A percentile compares a stretch with the other conserved stretches of the same genome.
Evolutionary conservation across 192 early-diverging fungal species (phyloP).

Genomic region (Backusella tarrabulga): DNA sequence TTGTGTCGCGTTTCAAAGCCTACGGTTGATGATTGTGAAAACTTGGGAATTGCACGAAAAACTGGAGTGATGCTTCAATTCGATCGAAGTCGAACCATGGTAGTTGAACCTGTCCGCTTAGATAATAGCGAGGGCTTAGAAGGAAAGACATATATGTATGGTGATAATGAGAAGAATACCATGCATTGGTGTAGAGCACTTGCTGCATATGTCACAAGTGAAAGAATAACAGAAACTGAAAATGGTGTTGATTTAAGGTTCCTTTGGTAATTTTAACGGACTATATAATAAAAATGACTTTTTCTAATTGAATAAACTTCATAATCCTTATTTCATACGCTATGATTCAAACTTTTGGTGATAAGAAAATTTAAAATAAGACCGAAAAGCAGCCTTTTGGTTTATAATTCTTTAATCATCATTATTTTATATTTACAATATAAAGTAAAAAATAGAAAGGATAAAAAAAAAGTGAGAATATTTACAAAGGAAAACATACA

Average conservation of each 20-base stretch:
- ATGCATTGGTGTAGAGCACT: slow-evolving; percentile 12
- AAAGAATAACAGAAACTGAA: slow-evolving; percentile 2
- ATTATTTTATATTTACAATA: slow-evolving; percentile 6
- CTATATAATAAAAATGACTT: neutral
- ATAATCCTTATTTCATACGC: neutral
- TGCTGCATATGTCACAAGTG: neutral
- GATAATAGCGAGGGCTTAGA: neutral
- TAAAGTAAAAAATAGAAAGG: neutral
- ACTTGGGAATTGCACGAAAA: slow-evolving; percentile 7
- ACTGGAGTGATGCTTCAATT: slow-evolving; percentile 6
- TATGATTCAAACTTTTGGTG: no score
- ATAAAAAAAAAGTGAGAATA: neutral
- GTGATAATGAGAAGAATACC: slow-evolving; percentile 8
- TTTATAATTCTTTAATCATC: neutral
- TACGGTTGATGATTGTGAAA: slow-evolving; percentile 13
- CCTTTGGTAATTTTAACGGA: slow-evolving; percentile 1
- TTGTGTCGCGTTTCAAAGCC: slow-evolving; percentile 1
- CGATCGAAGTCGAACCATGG: neutral
- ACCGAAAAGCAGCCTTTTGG: no score
- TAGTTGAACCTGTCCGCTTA: neutral
- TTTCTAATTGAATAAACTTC: neutral
- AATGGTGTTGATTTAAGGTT: slow-evolving; percentile 10
- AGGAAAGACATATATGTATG: slow-evolving; percentile 8
- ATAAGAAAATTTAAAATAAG: no score
- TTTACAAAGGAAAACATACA: neutral